Base-by-base conservation (phyloP, 345 rosid species). In the Anastatica hierochuntica region DNA sequence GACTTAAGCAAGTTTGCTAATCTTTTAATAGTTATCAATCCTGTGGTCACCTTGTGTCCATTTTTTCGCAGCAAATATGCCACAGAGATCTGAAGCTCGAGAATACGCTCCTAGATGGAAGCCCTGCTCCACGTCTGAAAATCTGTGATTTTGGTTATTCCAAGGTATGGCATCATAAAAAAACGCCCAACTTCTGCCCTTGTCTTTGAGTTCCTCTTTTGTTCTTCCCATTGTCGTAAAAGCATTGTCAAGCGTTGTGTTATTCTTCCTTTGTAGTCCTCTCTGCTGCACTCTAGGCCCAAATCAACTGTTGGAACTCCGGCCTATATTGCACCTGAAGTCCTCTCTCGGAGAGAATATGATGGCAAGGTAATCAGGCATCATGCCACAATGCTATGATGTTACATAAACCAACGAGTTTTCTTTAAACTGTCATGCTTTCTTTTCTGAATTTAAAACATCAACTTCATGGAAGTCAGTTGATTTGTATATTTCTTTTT, bases 251-350 rank as follows among this genome's bases (percentile, higher is more conserved):
- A 18, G 15, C 12, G 58, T 19, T 31, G 20, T 53, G 18, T 40
- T 37, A 5, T 23, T 39, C 36, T 60, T 29, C 54, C 56, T 53
- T 35, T 60, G 60, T 54, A 83, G 90, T 83, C 87, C 20, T 80
- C 87, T 48, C 58, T 80, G 67, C 72, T 83, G 68, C 87, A 83
- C 71, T 83, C 90, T 20, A 78, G 79, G 62, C 90, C 90, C 61
- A 83, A 80, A 59, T 83, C 87, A 17, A 80, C 84, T 0, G 84
- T 83, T 46, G 84, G 87, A 15, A 83, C 90, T 53, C 87, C 90
- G 2, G 90, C 87, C 2, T 83, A 83, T 60, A 80, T 83, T 56
- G 87, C 90, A 20, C 90, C 90, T 2, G 90, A 83, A 66, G 90
- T 80, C 55, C 80, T 80, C 49, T 76, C 77, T 21, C 63, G 82